Percentiles rank a stretch among this genome's conserved stretches.
Evolutionary conservation across 306 rosid species (phyloP).

Genomic region (Ormosia emarginata): DNA sequence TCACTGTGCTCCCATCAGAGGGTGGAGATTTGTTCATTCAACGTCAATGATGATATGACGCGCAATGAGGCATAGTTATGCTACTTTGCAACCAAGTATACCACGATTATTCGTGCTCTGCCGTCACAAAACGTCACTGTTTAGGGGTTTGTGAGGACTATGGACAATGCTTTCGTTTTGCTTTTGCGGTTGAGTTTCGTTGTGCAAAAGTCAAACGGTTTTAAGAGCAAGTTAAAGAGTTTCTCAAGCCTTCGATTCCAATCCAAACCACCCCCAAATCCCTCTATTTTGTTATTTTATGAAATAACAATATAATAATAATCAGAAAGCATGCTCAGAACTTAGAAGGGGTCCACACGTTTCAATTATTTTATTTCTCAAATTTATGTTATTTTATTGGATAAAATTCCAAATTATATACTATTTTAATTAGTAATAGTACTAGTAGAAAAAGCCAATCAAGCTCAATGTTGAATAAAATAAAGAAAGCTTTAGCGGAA

Average conservation of each 20-base stretch:
- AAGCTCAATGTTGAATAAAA: neutral
- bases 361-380: conserved; percentile 4
- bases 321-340: neutral
- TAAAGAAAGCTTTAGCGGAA: conserved; percentile 19
- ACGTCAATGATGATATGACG: neutral
- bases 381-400: neutral
- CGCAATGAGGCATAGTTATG: neutral
- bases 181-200: conserved; percentile 40
- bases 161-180: conserved; percentile 26
- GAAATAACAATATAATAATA: neutral
- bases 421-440: neutral
- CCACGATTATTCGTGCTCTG: neutral
- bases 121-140: conserved; percentile 41
- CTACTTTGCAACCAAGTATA: conserved; percentile 9
- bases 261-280: conserved; percentile 23
- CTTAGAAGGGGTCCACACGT: conserved; percentile 48
- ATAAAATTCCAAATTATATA: neutral
- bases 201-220: conserved; percentile 43
- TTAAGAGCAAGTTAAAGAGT: conserved; percentile 11
- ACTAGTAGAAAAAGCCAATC: neutral
- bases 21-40: neutral
- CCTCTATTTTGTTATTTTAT: neutral
- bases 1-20: neutral
- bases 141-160: conserved; percentile 18
- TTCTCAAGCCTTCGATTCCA: conserved; percentile 43